Base-by-base conservation (phyloP, 2,329 filamentous ascomycete species). In the Xylariaceae sp. region DNA sequence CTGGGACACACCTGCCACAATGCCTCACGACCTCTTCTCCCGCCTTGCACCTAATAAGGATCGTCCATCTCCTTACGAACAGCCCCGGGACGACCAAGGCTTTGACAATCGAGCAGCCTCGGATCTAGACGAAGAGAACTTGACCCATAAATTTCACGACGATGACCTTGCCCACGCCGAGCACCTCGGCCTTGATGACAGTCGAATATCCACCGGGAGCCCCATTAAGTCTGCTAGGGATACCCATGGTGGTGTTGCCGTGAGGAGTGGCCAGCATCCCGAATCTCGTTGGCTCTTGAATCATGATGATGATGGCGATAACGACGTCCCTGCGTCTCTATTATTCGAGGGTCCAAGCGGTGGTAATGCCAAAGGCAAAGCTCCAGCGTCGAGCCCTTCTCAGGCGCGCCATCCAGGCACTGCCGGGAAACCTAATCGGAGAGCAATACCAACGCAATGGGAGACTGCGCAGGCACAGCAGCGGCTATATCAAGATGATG, bases 291-390 rank as follows among this genome's bases (percentile, higher is more conserved):
- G 73, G 72, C 61, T 70, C 15, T 58, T 64, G 23, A 67, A 64
- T 30, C 23, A 30, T 15, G 71, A 77, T 13, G 70, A 70, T 58
- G 63, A 71, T 34, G 64, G 62, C 39, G 80, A 84, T 35, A 84
- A 86, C 57, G 85, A 87, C 66, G 85, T 88, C 0, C 85, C 85
- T 0, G 82, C 80, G 15, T 88, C 85, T 2, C 74, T 88, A 15
- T 71, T 88, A 15, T 80, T 88, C 17, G 85, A 88, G 68, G 76
- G 73, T 3, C 78, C 63, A 52, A 65, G 58, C 49, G 56, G 62
- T 17, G 51, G 60, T 13, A 51, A 68, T 9, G 63, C 71, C 52
- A 68, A 66, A 53, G 53, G 65, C 61, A 59, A 63, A 65, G 61
- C 68, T 51, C 56, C 59, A 56, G 61, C 66, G 50, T 49, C 68